These are phyloP conservation scores for Populus tremula DNA, from an alignment of 345 rosid genomes.

Conservation along the genomic window DNA sequence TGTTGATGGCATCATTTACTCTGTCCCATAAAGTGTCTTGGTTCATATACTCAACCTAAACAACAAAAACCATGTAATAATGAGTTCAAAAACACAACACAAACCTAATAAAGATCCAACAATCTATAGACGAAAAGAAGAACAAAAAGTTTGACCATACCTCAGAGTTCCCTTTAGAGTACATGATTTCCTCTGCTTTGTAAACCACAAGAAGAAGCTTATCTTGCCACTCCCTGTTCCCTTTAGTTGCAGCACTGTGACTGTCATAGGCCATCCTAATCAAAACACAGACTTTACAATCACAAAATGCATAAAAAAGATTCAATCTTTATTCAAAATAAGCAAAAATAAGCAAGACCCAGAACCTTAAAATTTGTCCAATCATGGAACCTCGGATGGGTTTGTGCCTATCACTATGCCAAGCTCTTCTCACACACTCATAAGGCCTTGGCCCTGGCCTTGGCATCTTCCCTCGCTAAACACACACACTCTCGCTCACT, in stretches of 20 bases:
- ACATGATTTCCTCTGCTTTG: conserved; percentile 91
- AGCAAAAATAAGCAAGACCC: conserved; percentile 21
- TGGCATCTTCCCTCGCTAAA: conserved; percentile 53
- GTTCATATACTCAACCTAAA: conserved; percentile 74
- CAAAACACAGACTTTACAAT: conserved; percentile 30
- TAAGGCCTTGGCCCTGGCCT: conserved; percentile 94
- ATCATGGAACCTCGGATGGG: conserved; percentile 84
- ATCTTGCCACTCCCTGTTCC: conserved; percentile 91
- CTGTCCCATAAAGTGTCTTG: conserved; percentile 83
- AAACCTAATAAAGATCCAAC: conserved; percentile 20
- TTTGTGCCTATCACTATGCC: conserved; percentile 97
- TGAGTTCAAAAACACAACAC: neutral
- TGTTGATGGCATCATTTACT: conserved; percentile 84
- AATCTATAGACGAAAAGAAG: conserved; percentile 11
- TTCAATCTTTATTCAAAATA: neutral
- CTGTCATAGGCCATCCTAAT: conserved; percentile 63
- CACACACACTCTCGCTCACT: neutral
- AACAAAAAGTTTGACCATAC: conserved; percentile 27
- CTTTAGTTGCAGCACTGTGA: conserved; percentile 61
- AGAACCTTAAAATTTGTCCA: conserved; percentile 89
- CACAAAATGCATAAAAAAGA: conserved; percentile 19
- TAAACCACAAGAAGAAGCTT: conserved; percentile 79
- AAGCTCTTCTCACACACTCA: conserved; percentile 89
- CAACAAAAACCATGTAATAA: conserved; percentile 12
- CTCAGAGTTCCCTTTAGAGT: conserved; percentile 98